These are phyloP conservation scores for Lachancea mirantina DNA, from an alignment of 805 yeast genomes.

Conservation along the genomic window DNA sequence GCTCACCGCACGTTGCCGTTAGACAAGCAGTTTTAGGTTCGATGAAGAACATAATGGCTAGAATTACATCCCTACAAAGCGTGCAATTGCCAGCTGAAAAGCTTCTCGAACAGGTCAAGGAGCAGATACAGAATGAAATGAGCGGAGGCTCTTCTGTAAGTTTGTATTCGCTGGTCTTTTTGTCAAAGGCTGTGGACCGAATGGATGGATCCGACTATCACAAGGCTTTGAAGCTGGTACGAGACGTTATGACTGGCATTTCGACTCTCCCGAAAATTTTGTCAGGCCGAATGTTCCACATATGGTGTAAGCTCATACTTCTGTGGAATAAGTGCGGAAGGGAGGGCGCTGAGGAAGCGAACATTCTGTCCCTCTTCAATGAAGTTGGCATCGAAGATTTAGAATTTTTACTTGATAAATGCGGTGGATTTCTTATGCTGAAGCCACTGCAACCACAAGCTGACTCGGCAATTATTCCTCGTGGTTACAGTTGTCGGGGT, in stretches of 20 bases:
- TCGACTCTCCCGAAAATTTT: conserved; percentile 31
- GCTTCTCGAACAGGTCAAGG: conserved; percentile 55
- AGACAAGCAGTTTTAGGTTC: conserved; percentile 60
- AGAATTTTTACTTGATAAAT: conserved; percentile 38
- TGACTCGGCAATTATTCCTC: conserved; percentile 33
- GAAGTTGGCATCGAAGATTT: conserved; percentile 38
- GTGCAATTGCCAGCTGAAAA: conserved; percentile 59
- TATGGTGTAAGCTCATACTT: conserved; percentile 48
- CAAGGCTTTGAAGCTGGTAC: conserved; percentile 36
- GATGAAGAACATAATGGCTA: conserved; percentile 58
- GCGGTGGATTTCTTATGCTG: conserved; percentile 53
- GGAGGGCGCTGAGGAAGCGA: conserved; percentile 38
- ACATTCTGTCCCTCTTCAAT: conserved; percentile 30
- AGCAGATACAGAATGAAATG: conserved; percentile 40
- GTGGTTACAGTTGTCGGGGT: conserved; percentile 54
- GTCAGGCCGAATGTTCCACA: conserved; percentile 54
- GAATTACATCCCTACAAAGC: conserved; percentile 49
- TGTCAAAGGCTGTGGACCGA: conserved; percentile 62
- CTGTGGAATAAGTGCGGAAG: conserved; percentile 44
- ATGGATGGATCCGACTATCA: conserved; percentile 34
- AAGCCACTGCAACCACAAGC: conserved; percentile 38
- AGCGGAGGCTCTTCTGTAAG: conserved; percentile 46
- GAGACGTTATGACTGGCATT: conserved; percentile 43
- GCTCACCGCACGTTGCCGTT: conserved; percentile 61
- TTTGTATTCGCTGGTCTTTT: conserved; percentile 56